These are phyloP conservation scores for Talaromyces sp. DNA, from an alignment of 2,329 filamentous ascomycete species.

Conservation along the genomic window DNA sequence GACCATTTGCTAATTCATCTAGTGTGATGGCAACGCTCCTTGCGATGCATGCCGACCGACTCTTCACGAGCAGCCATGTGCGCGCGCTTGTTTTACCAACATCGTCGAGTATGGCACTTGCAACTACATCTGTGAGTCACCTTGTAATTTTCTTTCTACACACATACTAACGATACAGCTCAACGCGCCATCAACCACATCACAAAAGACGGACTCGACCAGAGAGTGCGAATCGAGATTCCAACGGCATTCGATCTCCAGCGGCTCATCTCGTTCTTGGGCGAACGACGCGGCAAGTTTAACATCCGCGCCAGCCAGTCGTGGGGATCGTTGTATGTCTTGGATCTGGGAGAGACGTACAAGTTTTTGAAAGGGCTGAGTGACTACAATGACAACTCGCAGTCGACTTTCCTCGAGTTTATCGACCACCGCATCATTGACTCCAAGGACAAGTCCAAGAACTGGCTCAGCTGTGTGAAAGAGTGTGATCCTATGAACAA, in stretches of 20 bases:
- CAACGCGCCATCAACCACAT: conserved; percentile 41
- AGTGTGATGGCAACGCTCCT: conserved; percentile 39
- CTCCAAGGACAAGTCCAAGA: conserved; percentile 41
- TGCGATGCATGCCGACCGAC: conserved; percentile 39
- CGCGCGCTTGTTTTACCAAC: conserved; percentile 39
- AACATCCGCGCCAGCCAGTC: conserved; percentile 40
- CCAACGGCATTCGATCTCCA: conserved; percentile 36
- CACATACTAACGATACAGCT: conserved; percentile 20
- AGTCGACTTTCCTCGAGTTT: conserved; percentile 39
- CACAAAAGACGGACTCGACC: conserved; percentile 27
- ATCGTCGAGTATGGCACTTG: conserved; percentile 42
- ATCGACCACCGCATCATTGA: conserved; percentile 41
- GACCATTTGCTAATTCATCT: conserved; percentile 9
- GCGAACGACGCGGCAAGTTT: conserved; percentile 36
- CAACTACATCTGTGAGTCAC: conserved; percentile 40
- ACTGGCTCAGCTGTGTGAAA: conserved; percentile 38
- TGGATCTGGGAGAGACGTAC: conserved; percentile 38
- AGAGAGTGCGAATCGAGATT: conserved; percentile 35
- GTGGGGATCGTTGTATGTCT: conserved; percentile 37
- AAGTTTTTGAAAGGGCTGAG: conserved; percentile 34
- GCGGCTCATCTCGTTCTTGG: conserved; percentile 32
- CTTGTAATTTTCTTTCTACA: not conserved
- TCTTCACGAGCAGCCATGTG: conserved; percentile 40
- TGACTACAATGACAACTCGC: conserved; percentile 33
- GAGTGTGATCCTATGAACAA: conserved; percentile 37